Conservation (phyloP, 2,329 filamentous ascomycete species). For the Pseudogymnoascus sp. region DNA sequence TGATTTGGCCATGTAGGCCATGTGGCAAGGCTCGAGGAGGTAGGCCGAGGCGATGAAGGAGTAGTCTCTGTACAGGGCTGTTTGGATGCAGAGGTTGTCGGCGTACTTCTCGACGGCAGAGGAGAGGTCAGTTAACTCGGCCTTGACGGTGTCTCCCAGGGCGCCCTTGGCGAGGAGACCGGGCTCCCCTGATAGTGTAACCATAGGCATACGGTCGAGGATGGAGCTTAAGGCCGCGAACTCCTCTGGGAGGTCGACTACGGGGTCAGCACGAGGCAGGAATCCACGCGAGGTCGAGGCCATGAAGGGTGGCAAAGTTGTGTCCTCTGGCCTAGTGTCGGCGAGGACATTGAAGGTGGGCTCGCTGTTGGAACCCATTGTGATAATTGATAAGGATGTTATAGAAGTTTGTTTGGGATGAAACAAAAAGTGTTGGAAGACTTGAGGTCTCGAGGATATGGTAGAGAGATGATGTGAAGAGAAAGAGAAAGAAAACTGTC, state of each 20-base stretch:
- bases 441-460: slow-evolving; percentile 3
- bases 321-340: slow-evolving; percentile 54
- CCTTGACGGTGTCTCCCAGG: slow-evolving; percentile 66
- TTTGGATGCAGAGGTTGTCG: slow-evolving; percentile 68
- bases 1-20: slow-evolving; percentile 60
- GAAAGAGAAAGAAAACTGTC: neutral
- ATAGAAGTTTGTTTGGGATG: neutral
- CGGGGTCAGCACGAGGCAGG: slow-evolving; percentile 57
- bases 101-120: slow-evolving; percentile 62
- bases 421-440: neutral
- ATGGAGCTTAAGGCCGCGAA: slow-evolving; percentile 67
- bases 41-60: slow-evolving; percentile 85
- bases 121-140: slow-evolving; percentile 70
- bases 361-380: slow-evolving; percentile 9
- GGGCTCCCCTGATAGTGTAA: slow-evolving; percentile 61
- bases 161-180: slow-evolving; percentile 68
- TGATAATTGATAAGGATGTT: slow-evolving; percentile 16
- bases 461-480: neutral
- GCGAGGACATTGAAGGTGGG: slow-evolving; percentile 50
- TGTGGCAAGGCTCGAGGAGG: slow-evolving; percentile 83
- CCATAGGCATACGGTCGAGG: slow-evolving; percentile 69
- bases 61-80: slow-evolving; percentile 85
- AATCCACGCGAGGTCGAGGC: slow-evolving; percentile 69
- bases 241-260: slow-evolving; percentile 57
- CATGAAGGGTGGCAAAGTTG: slow-evolving; percentile 64